These are phyloP conservation scores for Pythium aquatile DNA, from an alignment of 352 stramenopile genomes.

Conservation along the genomic window DNA sequence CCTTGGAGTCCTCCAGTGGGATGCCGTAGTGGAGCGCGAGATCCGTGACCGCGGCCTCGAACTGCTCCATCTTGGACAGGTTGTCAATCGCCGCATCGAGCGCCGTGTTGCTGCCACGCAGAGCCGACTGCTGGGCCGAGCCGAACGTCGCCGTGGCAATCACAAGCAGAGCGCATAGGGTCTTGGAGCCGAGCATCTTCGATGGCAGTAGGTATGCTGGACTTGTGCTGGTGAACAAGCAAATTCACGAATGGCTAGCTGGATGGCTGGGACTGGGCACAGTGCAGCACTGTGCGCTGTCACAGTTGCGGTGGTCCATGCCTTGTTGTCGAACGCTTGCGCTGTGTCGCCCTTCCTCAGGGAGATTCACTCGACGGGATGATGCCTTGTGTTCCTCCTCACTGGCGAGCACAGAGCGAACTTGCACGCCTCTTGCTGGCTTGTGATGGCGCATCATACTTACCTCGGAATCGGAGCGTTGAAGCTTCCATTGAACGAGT, in stretches of 20 bases:
- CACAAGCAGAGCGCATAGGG: slow-evolving; percentile 16
- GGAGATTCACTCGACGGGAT: neutral
- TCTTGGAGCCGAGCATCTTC: slow-evolving; percentile 24
- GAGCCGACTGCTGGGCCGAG: slow-evolving; percentile 11
- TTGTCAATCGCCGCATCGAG: slow-evolving; percentile 26
- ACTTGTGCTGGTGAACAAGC: neutral
- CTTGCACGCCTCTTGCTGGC: neutral
- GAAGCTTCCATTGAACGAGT: neutral
- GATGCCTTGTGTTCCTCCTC: neutral
- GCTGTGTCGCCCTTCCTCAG: neutral
- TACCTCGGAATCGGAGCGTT: neutral
- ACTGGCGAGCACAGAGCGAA: neutral
- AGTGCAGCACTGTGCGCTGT: neutral
- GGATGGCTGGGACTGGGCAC: neutral
- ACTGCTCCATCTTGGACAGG: slow-evolving; percentile 27
- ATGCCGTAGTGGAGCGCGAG: slow-evolving; percentile 33
- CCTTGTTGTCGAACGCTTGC: neutral
- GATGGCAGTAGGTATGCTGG: neutral
- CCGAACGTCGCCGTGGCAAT: neutral
- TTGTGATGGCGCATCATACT: neutral
- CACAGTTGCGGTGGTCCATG: neutral
- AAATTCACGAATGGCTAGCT: neutral
- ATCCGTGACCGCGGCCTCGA: slow-evolving; percentile 28
- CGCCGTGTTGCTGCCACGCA: slow-evolving; percentile 17
- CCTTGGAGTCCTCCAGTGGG: slow-evolving; percentile 26